Conservation (phyloP, 139 green algal species). For the Ettlia oleoabundans region DNA sequence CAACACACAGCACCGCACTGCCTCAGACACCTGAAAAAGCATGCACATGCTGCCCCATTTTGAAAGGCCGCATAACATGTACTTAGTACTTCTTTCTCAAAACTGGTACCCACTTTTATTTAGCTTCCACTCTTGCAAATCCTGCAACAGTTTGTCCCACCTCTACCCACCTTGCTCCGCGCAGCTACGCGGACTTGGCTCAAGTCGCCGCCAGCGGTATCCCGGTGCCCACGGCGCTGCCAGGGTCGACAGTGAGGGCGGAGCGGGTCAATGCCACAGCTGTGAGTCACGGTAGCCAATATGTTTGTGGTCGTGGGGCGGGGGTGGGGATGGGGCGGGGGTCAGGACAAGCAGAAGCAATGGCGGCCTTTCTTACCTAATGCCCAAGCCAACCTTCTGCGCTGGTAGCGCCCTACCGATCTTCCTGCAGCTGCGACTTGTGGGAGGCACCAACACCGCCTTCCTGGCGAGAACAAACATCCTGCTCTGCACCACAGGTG, state of each 20-base stretch:
- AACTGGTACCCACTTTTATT: too few relatives aligned
- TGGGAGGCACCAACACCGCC: neutral
- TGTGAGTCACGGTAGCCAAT: neutral
- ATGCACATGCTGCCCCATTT: too few relatives aligned
- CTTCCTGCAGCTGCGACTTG: constrained; percentile 15
- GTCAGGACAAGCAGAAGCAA: neutral
- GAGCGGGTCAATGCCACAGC: neutral
- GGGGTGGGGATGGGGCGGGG: neutral
- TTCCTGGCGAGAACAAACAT: constrained; percentile 6
- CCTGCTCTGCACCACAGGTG: constrained; percentile 10
- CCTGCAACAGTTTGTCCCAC: too few relatives aligned
- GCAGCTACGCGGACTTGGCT: constrained; percentile 15
- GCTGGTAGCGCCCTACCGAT: too few relatives aligned
- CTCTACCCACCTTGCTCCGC: neutral
- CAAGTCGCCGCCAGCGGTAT: neutral
- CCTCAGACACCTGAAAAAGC: too few relatives aligned
- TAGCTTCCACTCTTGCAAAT: neutral
- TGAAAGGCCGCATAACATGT: too few relatives aligned
- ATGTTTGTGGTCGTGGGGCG: neutral
- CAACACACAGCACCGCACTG: too few relatives aligned
- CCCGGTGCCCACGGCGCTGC: constrained; percentile 1
- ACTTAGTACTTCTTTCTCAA: too few relatives aligned
- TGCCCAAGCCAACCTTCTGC: too few relatives aligned
- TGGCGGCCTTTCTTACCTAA: too few relatives aligned
- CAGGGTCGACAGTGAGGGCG: neutral